A percentile compares a stretch with the other conserved stretches of the same genome.
phyloP scores from a whole-genome alignment of 2,329 filamentous ascomycete genomes.

The Clonostachys chloroleuca region DNA sequence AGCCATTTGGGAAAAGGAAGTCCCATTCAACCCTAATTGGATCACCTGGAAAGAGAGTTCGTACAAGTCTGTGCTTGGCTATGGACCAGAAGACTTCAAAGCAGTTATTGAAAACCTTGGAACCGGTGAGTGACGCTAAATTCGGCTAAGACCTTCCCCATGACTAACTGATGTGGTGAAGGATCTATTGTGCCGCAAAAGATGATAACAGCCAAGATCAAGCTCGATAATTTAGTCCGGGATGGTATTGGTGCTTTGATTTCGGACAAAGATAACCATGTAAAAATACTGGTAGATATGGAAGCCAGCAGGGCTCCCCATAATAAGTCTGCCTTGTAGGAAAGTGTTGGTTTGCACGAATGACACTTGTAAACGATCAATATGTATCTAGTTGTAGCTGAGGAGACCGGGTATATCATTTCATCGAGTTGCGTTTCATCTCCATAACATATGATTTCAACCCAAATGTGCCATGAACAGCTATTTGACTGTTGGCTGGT shows the following conservation, averaged over 20 bases:
- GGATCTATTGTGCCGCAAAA: constrained; percentile 32
- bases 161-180: neutral
- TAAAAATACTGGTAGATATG: constrained; percentile 45
- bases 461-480: no score
- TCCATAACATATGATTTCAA: no score
- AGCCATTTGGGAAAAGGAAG: constrained; percentile 15
- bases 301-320: no score
- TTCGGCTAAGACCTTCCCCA: no score
- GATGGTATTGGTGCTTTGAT: constrained; percentile 46
- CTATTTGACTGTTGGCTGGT: no score
- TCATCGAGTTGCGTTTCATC: no score
- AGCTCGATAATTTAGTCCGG: constrained; percentile 42
- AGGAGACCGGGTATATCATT: no score
- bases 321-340: no score
- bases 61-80: constrained; percentile 10
- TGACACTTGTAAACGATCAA: no score
- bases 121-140: constrained; percentile 4
- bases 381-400: no score
- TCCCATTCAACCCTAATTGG: constrained; percentile 11
- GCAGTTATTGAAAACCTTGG: constrained; percentile 13
- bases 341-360: no score
- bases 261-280: constrained; percentile 48
- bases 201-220: constrained; percentile 51
- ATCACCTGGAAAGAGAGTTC: constrained; percentile 11
- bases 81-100: constrained; percentile 11